A percentile compares a stretch with the other conserved stretches of the same genome.
Conservation (phyloP, 371 early-diverging fungal genomes). For the Mortierella sp. region DNA sequence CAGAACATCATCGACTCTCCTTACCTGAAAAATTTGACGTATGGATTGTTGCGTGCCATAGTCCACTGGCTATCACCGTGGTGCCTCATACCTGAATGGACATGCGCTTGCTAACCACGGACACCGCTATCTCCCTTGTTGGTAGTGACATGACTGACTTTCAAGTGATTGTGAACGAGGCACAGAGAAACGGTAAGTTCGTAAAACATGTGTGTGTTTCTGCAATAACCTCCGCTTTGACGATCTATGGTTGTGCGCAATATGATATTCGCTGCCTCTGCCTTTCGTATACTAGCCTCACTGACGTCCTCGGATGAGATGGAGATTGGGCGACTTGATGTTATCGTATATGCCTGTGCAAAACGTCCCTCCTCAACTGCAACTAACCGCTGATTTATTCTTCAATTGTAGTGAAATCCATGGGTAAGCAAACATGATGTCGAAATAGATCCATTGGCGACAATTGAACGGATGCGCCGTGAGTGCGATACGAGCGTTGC, state of each 20-base stretch:
- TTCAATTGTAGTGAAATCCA: slow-evolving; percentile 40
- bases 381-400: neutral
- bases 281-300: no score
- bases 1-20: slow-evolving; percentile 78
- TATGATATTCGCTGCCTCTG: neutral
- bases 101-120: no score
- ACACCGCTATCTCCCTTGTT: neutral
- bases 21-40: slow-evolving; percentile 45
- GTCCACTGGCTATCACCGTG: no score
- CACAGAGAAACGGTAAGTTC: slow-evolving; percentile 69
- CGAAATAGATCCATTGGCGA: no score
- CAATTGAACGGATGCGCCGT: neutral
- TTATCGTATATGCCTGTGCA: no score
- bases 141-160: slow-evolving; percentile 78
- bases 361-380: no score
- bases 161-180: slow-evolving; percentile 87
- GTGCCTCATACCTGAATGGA: no score
- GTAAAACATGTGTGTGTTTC: neutral
- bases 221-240: neutral
- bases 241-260: neutral
- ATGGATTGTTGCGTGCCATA: no score
- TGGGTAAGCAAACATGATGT: slow-evolving; percentile 43
- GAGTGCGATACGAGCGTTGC: no score
- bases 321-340: no score
- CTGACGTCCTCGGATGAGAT: no score